These are phyloP conservation scores for Aspergillus campestris DNA, from an alignment of 495 filamentous ascomycete species.

Conservation along the genomic window DNA sequence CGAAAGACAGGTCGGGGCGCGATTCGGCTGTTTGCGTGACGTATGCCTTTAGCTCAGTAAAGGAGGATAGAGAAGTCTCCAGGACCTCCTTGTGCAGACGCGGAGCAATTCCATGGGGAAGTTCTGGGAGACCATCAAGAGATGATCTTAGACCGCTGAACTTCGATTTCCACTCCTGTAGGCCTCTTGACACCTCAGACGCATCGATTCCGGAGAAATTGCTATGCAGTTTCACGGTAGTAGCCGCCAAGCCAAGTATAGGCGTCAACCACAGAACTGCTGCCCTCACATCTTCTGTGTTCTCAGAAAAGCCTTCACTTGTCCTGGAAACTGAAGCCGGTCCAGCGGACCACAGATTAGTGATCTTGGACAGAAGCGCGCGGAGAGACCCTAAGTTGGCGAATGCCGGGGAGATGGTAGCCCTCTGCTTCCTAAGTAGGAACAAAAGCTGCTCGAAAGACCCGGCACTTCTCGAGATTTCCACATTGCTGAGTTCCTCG, in stretches of 20 bases:
- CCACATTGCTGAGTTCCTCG: constrained; percentile 70
- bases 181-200: constrained; percentile 24
- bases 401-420: constrained; percentile 36
- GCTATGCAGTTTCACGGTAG: constrained; percentile 48
- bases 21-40: constrained; percentile 33
- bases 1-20: constrained; percentile 53
- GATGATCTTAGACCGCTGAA: constrained; percentile 32
- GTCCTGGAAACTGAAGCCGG: constrained; percentile 22
- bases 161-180: constrained; percentile 42
- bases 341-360: constrained; percentile 34
- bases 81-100: constrained; percentile 31
- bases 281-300: constrained; percentile 13
- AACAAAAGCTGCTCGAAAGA: constrained; percentile 75
- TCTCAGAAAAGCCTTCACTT: constrained; percentile 10
- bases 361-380: constrained; percentile 27
- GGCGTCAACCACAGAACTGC: constrained; percentile 42
- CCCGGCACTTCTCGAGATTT: constrained; percentile 68
- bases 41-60: constrained; percentile 36
- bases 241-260: constrained; percentile 36
- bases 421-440: constrained; percentile 58
- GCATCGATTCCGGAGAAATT: constrained; percentile 48
- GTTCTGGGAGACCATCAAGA: constrained; percentile 38
- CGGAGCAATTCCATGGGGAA: constrained; percentile 49
- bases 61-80: constrained; percentile 31
- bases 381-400: constrained; percentile 29